Conservation (phyloP, 441 rosid genomes). For the Geranium incanum region DNA sequence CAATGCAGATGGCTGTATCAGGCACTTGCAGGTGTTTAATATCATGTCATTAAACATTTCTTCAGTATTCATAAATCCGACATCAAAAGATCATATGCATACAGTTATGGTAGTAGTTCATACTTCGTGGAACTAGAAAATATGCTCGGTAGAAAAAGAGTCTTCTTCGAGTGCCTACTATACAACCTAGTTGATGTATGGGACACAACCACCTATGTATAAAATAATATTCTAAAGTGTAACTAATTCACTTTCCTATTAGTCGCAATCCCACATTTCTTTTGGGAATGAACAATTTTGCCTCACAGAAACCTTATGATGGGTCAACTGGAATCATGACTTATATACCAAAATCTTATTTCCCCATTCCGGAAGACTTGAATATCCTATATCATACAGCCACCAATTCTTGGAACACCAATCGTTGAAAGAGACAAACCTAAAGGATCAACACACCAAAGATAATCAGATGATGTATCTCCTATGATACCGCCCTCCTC, state of each 20-base stretch:
- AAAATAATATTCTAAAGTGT: background rate
- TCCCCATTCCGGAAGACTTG: slow-evolving; percentile 7
- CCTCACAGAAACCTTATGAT: background rate
- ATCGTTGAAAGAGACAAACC: slow-evolving; percentile 42
- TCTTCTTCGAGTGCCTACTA: background rate
- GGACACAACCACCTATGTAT: background rate
- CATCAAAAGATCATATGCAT: background rate
- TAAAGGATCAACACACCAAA: slow-evolving; percentile 96
- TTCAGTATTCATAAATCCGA: background rate
- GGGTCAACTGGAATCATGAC: background rate
- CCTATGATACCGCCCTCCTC: slow-evolving; percentile 94
- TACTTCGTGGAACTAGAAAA: background rate
- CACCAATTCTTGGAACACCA: background rate
- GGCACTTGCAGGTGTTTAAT: background rate
- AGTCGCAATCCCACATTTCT: background rate
- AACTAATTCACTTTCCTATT: background rate
- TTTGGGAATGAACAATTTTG: background rate
- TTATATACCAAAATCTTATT: background rate
- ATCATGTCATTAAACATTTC: background rate
- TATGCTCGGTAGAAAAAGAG: background rate
- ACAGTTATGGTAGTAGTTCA: background rate
- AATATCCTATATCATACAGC: background rate
- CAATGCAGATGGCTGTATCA: too few relatives aligned
- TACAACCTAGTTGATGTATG: background rate
- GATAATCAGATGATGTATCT: slow-evolving; percentile 71